These are phyloP conservation scores for Ehretia macrophylla DNA, from an alignment of 257 asterid genomes.

Conservation along the genomic window DNA sequence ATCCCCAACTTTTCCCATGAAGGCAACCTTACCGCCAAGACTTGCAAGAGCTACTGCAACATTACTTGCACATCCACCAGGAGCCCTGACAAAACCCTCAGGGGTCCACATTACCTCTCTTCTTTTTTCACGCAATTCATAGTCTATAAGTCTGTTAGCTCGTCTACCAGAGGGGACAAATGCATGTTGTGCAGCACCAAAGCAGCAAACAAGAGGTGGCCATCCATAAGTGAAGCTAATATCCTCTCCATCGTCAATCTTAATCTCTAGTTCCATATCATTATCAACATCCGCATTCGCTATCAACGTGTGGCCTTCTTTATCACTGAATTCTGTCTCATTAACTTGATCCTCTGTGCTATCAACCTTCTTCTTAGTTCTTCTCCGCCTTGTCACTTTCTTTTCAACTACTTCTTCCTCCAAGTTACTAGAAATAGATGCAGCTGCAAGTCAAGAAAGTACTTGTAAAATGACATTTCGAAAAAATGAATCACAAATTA, in stretches of 20 bases:
- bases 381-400: conserved; percentile 51
- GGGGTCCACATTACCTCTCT: conserved; percentile 74
- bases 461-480: conserved; percentile 6
- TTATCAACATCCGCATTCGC: conserved; percentile 34
- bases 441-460: conserved; percentile 42
- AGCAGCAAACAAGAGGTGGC: conserved; percentile 98
- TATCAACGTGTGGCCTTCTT: conserved; percentile 36
- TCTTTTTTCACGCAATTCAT: conserved; percentile 62
- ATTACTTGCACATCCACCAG: conserved; percentile 83
- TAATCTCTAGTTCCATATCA: conserved; percentile 49
- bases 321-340: conserved; percentile 42
- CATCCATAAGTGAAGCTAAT: conserved; percentile 82
- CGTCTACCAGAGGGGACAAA: conserved; percentile 84
- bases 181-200: conserved; percentile 81
- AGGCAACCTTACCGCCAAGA: conserved; percentile 92
- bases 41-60: conserved; percentile 87
- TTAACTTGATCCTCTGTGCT: conserved; percentile 34
- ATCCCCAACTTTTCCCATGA: conserved; percentile 95
- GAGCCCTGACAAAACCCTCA: conserved; percentile 76
- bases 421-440: conserved; percentile 27
- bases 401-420: conserved; percentile 49
- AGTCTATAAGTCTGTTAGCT: conserved; percentile 72
- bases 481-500: conserved; percentile 1
- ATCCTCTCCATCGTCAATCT: conserved; percentile 72
- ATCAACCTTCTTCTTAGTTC: conserved; percentile 52